Percentiles rank a stretch among this genome's conserved stretches.
These are phyloP conservation scores for Carex littledalei DNA, from an alignment of 176 grass and related monocot species.

Conservation along the genomic window DNA sequence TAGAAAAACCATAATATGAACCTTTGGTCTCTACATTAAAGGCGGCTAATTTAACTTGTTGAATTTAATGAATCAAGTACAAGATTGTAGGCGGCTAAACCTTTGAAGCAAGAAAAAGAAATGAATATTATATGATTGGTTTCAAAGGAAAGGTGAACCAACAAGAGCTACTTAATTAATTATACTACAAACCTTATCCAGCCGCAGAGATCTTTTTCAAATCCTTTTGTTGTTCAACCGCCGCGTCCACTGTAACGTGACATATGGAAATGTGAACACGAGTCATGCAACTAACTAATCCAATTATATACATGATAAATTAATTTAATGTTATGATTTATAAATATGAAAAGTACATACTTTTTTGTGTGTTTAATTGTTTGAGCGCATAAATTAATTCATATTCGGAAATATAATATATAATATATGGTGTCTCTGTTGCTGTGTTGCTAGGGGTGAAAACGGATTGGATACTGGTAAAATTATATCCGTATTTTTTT, in stretches of 20 bases:
- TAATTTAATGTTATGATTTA: background rate
- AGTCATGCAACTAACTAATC: background rate
- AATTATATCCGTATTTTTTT: too few relatives aligned
- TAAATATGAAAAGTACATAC: too few relatives aligned
- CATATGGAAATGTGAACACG: background rate
- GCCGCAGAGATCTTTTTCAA: background rate
- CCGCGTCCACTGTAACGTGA: background rate
- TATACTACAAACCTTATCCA: background rate
- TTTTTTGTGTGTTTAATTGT: too few relatives aligned
- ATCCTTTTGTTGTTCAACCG: background rate
- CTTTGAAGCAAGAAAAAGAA: background rate
- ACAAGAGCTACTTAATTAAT: background rate
- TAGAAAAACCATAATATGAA: background rate
- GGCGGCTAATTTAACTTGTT: background rate
- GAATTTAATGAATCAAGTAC: background rate
- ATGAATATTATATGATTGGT: background rate
- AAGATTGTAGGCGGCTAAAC: background rate
- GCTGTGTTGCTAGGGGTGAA: too few relatives aligned
- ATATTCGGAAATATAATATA: too few relatives aligned
- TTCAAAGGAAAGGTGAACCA: background rate
- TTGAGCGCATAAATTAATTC: too few relatives aligned
- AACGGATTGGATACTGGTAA: too few relatives aligned
- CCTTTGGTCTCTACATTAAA: background rate
- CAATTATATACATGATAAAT: background rate
- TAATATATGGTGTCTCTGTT: too few relatives aligned